Evolutionary conservation across 2,329 filamentous ascomycete genomes (phyloP).

Genomic region (Colletotrichum tofieldiae): DNA sequence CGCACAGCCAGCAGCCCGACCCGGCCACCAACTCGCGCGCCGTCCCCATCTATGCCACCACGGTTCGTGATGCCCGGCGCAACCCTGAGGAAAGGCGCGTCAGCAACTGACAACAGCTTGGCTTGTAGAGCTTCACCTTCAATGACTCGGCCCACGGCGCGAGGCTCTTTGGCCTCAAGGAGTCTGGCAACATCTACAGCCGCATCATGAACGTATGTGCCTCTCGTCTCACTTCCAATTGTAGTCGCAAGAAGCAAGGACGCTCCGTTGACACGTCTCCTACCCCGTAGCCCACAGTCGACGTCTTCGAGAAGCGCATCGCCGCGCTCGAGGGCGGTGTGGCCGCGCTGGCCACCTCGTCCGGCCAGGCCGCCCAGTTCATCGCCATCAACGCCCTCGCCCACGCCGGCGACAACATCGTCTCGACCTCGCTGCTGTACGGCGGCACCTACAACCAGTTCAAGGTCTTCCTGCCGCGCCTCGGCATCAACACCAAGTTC

Average conservation of each 20-base stretch:
- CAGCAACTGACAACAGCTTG: slow-evolving; percentile 3
- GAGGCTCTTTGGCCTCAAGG: slow-evolving; percentile 95
- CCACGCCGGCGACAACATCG: slow-evolving; percentile 91
- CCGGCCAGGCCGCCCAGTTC: slow-evolving; percentile 93
- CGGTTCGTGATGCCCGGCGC: slow-evolving; percentile 53
- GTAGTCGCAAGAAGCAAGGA: not conserved
- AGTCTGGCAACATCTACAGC: slow-evolving; percentile 98
- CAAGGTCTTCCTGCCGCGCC: slow-evolving; percentile 89
- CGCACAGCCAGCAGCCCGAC: slow-evolving; percentile 82
- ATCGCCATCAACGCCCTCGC: slow-evolving; percentile 90
- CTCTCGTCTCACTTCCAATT: not conserved
- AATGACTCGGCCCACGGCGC: slow-evolving; percentile 97
- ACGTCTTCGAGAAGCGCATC: slow-evolving; percentile 96
- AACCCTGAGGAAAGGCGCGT: not conserved
- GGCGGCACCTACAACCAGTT: slow-evolving; percentile 98
- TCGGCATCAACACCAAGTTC: slow-evolving; percentile 92
- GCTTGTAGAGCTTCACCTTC: slow-evolving; percentile 86
- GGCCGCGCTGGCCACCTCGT: slow-evolving; percentile 86
- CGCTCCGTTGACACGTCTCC: not conserved
- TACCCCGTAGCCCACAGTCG: slow-evolving; percentile 82
- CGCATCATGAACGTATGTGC: slow-evolving; percentile 89
- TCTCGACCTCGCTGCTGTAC: slow-evolving; percentile 91
- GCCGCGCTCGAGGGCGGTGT: slow-evolving; percentile 95
- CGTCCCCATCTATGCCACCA: slow-evolving; percentile 96
- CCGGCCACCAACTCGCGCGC: slow-evolving; percentile 87